Percentiles rank a stretch among this genome's conserved stretches.
Conservation (phyloP, 2,329 filamentous ascomycete genomes). For the Apiospora koreana region DNA sequence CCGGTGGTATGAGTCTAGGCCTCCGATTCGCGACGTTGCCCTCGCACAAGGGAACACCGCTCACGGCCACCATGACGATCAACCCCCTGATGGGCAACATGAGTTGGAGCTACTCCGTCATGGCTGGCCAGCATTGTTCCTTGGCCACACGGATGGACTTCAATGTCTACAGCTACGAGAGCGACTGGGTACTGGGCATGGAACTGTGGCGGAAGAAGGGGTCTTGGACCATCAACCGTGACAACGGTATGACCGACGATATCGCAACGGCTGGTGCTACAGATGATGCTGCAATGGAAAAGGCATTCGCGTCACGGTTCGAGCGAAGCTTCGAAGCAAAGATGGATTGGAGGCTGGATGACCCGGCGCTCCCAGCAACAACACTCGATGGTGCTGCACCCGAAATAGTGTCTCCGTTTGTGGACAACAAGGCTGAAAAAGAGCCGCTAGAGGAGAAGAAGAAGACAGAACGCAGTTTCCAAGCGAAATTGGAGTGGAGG, state of each 20-base stretch:
- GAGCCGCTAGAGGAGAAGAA: constrained; percentile 23
- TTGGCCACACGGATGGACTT: constrained; percentile 93
- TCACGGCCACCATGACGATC: constrained; percentile 89
- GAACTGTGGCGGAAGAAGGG: constrained; percentile 81
- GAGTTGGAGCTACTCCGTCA: constrained; percentile 87
- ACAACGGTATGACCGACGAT: constrained; percentile 23
- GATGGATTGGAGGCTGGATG: constrained; percentile 50
- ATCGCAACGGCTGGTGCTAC: background rate
- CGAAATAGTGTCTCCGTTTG: background rate
- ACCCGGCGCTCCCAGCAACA: constrained; percentile 22
- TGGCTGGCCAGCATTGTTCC: constrained; percentile 78
- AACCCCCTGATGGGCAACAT: constrained; percentile 95
- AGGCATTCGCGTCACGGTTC: constrained; percentile 21
- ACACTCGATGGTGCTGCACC: constrained; percentile 12
- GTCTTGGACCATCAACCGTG: constrained; percentile 38
- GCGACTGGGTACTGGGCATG: constrained; percentile 85
- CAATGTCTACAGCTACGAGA: constrained; percentile 98
- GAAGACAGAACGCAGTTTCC: constrained; percentile 46
- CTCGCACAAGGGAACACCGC: constrained; percentile 78
- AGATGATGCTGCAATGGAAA: background rate
- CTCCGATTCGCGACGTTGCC: constrained; percentile 87
- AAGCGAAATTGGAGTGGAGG: constrained; percentile 54
- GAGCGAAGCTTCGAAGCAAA: constrained; percentile 51
- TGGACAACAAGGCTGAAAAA: constrained; percentile 15
- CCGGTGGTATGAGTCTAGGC: constrained; percentile 86